Conservation (phyloP, 306 rosid species). For the Casuarina equisetifolia region DNA sequence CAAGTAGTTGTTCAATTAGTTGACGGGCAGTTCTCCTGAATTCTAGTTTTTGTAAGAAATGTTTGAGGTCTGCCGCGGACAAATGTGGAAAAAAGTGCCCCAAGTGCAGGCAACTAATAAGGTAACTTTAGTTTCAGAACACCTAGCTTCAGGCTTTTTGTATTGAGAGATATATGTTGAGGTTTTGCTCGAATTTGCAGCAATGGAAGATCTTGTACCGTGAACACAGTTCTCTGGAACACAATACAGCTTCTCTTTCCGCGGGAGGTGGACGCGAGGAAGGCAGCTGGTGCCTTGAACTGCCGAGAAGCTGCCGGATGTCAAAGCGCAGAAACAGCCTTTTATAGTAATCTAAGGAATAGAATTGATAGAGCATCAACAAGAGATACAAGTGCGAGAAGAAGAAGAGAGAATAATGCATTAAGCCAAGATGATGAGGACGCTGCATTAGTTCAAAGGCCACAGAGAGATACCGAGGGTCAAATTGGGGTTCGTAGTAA, state of each 20-base stretch:
- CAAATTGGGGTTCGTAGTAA: slow-evolving; percentile 19
- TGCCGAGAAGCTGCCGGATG: slow-evolving; percentile 30
- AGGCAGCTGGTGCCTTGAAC: slow-evolving; percentile 47
- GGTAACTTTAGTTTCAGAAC: slow-evolving; percentile 37
- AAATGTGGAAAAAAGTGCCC: slow-evolving; percentile 96
- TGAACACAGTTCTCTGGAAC: slow-evolving; percentile 97
- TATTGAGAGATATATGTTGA: not conserved
- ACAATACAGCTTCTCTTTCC: slow-evolving; percentile 95
- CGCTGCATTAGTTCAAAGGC: slow-evolving; percentile 38
- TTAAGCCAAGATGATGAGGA: slow-evolving; percentile 29
- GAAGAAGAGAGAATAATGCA: not conserved
- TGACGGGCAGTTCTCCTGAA: not conserved
- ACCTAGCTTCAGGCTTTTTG: not conserved
- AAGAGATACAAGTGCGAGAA: slow-evolving; percentile 42
- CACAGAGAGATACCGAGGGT: slow-evolving; percentile 26
- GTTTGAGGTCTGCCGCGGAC: slow-evolving; percentile 81
- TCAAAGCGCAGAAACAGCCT: slow-evolving; percentile 45
- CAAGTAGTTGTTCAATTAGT: not conserved
- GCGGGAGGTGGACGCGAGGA: slow-evolving; percentile 77
- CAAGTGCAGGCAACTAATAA: slow-evolving; percentile 82
- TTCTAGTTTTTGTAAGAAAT: slow-evolving; percentile 84
- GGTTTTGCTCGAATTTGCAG: slow-evolving; percentile 44
- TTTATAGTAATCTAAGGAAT: slow-evolving; percentile 42
- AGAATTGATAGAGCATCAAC: slow-evolving; percentile 32
- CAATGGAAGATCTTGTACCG: slow-evolving; percentile 81